phyloP scores from a whole-genome alignment of 345 rosid species.

The Pseudoturritis turrita region DNA sequence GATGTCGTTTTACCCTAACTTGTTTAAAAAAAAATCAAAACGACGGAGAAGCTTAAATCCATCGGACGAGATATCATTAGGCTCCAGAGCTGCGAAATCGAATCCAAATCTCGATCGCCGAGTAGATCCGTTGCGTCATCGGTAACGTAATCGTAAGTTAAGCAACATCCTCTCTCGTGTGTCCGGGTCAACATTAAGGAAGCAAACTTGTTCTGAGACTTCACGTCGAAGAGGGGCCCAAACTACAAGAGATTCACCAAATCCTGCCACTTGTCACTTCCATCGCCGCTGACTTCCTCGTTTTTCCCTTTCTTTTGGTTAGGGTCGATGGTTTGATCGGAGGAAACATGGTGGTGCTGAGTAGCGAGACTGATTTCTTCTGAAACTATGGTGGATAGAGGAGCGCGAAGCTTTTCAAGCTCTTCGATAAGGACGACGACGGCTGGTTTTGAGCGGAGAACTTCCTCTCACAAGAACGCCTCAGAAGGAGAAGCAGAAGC shows the following conservation, averaged over 20 bases:
- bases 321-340: slow-evolving; percentile 13
- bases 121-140: slow-evolving; percentile 93
- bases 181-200: slow-evolving; percentile 76
- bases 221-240: slow-evolving; percentile 76
- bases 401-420: slow-evolving; percentile 79
- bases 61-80: slow-evolving; percentile 72
- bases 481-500: too few relatives aligned
- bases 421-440: slow-evolving; percentile 68
- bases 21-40: too few relatives aligned
- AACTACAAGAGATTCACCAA: slow-evolving; percentile 76
- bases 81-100: slow-evolving; percentile 57
- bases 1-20: too few relatives aligned
- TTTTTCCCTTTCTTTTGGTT: not conserved
- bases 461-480: too few relatives aligned
- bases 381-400: slow-evolving; percentile 56
- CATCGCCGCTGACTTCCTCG: slow-evolving; percentile 19
- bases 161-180: slow-evolving; percentile 86
- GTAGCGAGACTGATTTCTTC: slow-evolving; percentile 63
- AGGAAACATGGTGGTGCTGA: slow-evolving; percentile 7
- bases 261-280: slow-evolving; percentile 38
- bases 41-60: slow-evolving; percentile 62
- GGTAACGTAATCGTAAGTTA: slow-evolving; percentile 83
- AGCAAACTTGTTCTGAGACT: slow-evolving; percentile 68
- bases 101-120: slow-evolving; percentile 75
- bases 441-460: slow-evolving; percentile 74